Evolutionary conservation across 1,284 basidiomycete species (phyloP).

Genomic region (Heterobasidion occidentale): DNA sequence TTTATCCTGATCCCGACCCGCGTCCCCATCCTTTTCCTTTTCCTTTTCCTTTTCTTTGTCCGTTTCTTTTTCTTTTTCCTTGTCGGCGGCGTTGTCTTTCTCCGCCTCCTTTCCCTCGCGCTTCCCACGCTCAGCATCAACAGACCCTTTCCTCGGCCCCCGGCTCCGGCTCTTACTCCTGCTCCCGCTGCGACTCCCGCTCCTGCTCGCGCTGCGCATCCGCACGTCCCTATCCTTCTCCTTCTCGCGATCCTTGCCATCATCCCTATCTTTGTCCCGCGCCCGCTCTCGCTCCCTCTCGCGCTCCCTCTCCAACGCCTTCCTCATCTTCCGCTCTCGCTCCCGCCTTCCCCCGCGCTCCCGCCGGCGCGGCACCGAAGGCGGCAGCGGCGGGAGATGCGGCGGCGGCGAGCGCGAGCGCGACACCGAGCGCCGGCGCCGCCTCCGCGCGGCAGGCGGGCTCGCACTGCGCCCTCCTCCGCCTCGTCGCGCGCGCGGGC

Average conservation of each 20-base stretch:
- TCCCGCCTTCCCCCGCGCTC: not conserved
- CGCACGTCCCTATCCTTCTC: not conserved
- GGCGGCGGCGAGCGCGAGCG: slow-evolving; percentile 7
- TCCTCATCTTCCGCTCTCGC: not conserved
- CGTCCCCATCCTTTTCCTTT: not conserved
- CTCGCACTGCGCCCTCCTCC: slow-evolving; percentile 13
- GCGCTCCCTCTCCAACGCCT: not conserved
- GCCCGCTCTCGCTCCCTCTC: slow-evolving; percentile 1
- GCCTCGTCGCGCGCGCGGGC: not conserved
- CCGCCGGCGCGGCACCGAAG: slow-evolving; percentile 15
- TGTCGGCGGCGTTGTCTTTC: not conserved
- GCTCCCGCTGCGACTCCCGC: slow-evolving; percentile 15
- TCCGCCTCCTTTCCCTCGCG: not conserved
- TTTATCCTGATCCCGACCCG: slow-evolving; percentile 6
- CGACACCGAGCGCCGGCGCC: slow-evolving; percentile 10
- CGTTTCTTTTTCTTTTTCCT: not conserved
- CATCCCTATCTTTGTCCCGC: slow-evolving; percentile 1
- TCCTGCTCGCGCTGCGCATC: slow-evolving; percentile 17
- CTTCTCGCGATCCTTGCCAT: not conserved
- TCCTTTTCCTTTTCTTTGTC: not conserved
- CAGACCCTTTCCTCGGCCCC: not conserved
- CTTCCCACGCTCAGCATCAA: not conserved
- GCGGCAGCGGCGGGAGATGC: slow-evolving; percentile 7
- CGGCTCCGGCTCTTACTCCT: slow-evolving; percentile 12
- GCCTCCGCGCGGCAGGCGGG: not conserved